Evolutionary conservation across 2,329 filamentous ascomycete genomes (phyloP).

Genomic region (Cercospora janseana): DNA sequence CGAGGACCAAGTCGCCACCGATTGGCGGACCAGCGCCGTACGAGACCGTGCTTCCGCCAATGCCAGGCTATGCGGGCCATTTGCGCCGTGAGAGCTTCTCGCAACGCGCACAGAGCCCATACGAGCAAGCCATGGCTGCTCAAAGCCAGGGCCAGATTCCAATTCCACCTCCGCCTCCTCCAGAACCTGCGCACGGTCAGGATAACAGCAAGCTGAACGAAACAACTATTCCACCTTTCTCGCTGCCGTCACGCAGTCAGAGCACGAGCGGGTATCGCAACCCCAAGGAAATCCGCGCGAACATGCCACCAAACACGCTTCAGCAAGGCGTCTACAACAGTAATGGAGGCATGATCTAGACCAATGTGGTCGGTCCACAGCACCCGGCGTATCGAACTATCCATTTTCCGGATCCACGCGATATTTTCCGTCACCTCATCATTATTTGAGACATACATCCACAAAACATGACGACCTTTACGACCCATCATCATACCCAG

Average conservation of each 20-base stretch:
- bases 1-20: constrained; percentile 50
- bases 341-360: constrained; percentile 33
- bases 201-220: constrained; percentile 37
- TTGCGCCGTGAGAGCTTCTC: constrained; percentile 23
- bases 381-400: neutral
- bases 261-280: constrained; percentile 38
- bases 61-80: constrained; percentile 15
- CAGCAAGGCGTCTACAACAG: constrained; percentile 44
- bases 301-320: constrained; percentile 49
- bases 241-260: constrained; percentile 25
- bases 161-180: constrained; percentile 39
- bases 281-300: constrained; percentile 50
- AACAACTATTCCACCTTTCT: constrained; percentile 42
- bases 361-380: neutral
- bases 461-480: constrained; percentile 4
- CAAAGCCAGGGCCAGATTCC: constrained; percentile 25
- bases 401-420: too few species aligned
- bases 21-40: constrained; percentile 29
- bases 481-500: constrained; percentile 6
- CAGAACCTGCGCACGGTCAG: constrained; percentile 32
- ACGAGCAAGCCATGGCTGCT: constrained; percentile 36
- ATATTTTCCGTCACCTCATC: neutral
- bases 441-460: constrained; percentile 1
- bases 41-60: constrained; percentile 18
- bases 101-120: constrained; percentile 31